phyloP scores from a whole-genome alignment of 345 rosid species.

The Lepidium africanum region DNA sequence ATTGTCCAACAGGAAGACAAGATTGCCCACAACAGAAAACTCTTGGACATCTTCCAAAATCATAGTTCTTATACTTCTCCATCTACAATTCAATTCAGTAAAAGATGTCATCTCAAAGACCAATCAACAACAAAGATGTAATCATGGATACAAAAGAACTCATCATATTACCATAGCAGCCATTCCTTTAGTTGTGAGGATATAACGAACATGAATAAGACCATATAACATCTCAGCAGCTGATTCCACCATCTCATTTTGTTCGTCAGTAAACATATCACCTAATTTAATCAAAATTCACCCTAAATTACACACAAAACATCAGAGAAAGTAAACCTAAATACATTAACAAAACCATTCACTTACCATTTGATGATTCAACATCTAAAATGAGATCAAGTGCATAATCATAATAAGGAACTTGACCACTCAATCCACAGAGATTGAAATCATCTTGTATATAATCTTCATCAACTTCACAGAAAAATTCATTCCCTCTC shows the following conservation, averaged over 20 bases:
- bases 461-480: conserved; percentile 96
- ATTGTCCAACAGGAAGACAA: conserved; percentile 91
- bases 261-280: conserved; percentile 95
- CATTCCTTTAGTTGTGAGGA: conserved; percentile 89
- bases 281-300: conserved; percentile 30
- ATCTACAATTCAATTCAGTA: conserved; percentile 39
- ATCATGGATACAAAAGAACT: background rate
- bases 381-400: conserved; percentile 88
- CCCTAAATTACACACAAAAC: background rate
- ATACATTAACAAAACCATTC: background rate
- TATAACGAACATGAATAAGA: conserved; percentile 88
- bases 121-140: background rate
- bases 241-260: conserved; percentile 90
- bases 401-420: conserved; percentile 78
- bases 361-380: conserved; percentile 88
- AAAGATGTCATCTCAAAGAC: background rate
- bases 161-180: conserved; percentile 64
- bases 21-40: conserved; percentile 94
- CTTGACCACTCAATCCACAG: conserved; percentile 94
- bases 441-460: conserved; percentile 96
- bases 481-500: conserved; percentile 91
- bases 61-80: conserved; percentile 85
- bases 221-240: conserved; percentile 98
- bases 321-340: background rate
- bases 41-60: conserved; percentile 96